Conservation (phyloP, 2,329 filamentous ascomycete species). For the Ambrosiella beaveri region DNA sequence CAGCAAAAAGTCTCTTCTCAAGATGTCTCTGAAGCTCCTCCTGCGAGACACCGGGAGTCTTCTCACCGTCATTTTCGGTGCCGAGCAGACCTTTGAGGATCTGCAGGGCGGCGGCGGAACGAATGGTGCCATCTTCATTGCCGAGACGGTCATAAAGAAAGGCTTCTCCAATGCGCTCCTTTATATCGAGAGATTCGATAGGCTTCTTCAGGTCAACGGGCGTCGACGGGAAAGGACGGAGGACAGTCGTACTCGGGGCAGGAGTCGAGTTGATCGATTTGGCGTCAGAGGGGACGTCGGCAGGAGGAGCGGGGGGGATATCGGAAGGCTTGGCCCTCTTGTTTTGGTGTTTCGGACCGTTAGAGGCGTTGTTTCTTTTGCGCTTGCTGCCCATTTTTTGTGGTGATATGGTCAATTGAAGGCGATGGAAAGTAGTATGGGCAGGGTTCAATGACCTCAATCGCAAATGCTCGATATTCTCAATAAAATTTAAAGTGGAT, state of each 20-base stretch:
- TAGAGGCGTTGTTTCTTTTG: conserved; percentile 11
- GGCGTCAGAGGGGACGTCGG: neutral
- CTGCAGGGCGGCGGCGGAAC: conserved; percentile 40
- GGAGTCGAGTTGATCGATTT: neutral
- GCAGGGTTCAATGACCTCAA: too few relatives aligned
- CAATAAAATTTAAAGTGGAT: too few relatives aligned
- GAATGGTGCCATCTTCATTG: conserved; percentile 38
- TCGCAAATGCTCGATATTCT: too few relatives aligned
- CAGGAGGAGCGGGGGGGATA: conserved; percentile 1
- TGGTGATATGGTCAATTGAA: neutral
- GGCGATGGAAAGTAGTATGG: neutral
- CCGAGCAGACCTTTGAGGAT: conserved; percentile 39
- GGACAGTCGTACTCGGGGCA: conserved; percentile 2
- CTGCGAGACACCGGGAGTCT: conserved; percentile 25
- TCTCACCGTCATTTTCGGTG: conserved; percentile 21
- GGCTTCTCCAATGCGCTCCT: conserved; percentile 40
- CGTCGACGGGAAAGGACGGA: conserved; percentile 21
- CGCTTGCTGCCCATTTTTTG: conserved; percentile 11
- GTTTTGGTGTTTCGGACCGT: neutral
- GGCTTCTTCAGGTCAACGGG: conserved; percentile 16
- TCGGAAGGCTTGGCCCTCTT: conserved; percentile 9
- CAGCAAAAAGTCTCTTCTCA: conserved; percentile 59
- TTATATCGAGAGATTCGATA: conserved; percentile 29
- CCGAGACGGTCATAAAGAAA: conserved; percentile 43
- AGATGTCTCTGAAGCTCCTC: conserved; percentile 39